Conservation (phyloP, 371 early-diverging fungal species). For the Phascolomyces articulosus region DNA sequence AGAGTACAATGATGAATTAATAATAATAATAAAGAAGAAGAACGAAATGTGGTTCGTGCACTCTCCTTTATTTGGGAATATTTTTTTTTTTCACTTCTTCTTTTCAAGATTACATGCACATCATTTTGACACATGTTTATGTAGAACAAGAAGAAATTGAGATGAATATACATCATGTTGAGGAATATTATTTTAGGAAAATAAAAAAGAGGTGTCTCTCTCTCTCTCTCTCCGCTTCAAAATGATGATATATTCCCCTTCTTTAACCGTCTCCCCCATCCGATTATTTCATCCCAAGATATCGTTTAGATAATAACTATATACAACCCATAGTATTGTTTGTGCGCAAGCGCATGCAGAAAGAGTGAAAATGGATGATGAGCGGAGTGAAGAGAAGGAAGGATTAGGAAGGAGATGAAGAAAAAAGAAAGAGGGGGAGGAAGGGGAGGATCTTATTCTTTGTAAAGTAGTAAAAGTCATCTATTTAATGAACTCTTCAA, state of each 20-base stretch:
- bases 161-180: neutral
- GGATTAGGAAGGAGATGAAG: neutral
- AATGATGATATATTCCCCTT: too few species aligned
- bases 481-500: neutral
- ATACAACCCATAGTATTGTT: neutral
- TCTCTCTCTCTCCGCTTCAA: too few species aligned
- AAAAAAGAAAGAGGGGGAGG: neutral
- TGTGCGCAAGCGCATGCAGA: conserved; percentile 14
- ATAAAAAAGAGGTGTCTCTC: too few species aligned
- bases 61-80: conserved; percentile 6
- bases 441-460: neutral
- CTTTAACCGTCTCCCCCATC: too few species aligned
- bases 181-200: neutral
- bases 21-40: neutral
- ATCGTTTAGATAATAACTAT: too few species aligned
- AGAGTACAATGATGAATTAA: neutral
- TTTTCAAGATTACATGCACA: neutral
- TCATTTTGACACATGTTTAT: too few species aligned
- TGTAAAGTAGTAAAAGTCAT: too few species aligned
- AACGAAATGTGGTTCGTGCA: conserved; percentile 12
- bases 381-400: neutral
- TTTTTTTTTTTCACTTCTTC: neutral
- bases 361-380: neutral
- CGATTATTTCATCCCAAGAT: too few species aligned
- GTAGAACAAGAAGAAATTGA: too few species aligned